Conservation (phyloP, 768 basidiomycete genomes). For the Mycena indigotica region DNA sequence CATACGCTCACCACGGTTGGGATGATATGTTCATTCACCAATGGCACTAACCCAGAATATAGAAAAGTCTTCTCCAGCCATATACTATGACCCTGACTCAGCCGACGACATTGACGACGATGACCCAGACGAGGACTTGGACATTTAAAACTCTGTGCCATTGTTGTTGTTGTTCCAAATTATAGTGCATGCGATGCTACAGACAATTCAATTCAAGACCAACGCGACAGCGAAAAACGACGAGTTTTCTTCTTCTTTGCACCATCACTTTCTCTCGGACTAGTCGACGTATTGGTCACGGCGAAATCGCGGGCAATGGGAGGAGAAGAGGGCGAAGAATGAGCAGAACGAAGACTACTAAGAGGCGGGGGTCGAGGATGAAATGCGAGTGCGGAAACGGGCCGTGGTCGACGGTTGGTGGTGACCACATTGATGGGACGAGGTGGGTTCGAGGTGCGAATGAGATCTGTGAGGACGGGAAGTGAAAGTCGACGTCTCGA, state of each 20-base stretch:
- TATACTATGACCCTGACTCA: constrained; percentile 90
- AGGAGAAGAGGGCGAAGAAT: not conserved
- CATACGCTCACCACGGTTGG: constrained; percentile 87
- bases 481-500: constrained; percentile 41
- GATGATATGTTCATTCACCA: not conserved
- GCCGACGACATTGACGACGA: constrained; percentile 95
- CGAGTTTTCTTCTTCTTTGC: constrained; percentile 28
- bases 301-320: not conserved
- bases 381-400: constrained; percentile 20
- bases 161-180: not conserved
- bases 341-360: not conserved
- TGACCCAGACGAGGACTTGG: constrained; percentile 93
- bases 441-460: constrained; percentile 20
- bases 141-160: too few species aligned
- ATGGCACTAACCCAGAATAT: constrained; percentile 3
- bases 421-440: constrained; percentile 13
- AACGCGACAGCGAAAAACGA: constrained; percentile 35
- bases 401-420: constrained; percentile 15
- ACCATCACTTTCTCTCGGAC: not conserved
- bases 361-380: constrained; percentile 15
- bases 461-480: constrained; percentile 28
- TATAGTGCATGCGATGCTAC: constrained; percentile 11
- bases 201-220: constrained; percentile 28
- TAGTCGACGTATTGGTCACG: not conserved
- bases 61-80: constrained; percentile 44